Percentiles rank a stretch among this genome's conserved stretches.
Evolutionary conservation across 371 early-diverging fungal species (phyloP).

Genomic region (Scutellospora calospora): DNA sequence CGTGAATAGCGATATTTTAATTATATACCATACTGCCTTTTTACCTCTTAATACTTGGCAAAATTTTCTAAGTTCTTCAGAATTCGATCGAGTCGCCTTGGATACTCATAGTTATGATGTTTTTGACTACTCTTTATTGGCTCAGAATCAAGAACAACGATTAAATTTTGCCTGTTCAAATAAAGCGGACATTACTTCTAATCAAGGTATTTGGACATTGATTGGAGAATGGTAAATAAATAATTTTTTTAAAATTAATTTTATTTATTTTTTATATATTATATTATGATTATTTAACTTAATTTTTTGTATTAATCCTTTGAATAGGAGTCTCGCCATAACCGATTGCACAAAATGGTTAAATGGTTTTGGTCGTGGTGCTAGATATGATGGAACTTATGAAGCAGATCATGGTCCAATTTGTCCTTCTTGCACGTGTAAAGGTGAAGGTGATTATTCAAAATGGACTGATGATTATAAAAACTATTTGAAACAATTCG

Average conservation of each 20-base stretch:
- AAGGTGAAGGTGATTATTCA: slow-evolving; percentile 51
- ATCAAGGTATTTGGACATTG: no score
- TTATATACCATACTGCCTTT: not conserved
- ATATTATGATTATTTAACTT: slow-evolving; percentile 46
- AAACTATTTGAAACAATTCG: slow-evolving; percentile 53
- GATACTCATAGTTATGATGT: no score
- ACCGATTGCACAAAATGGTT: slow-evolving; percentile 79
- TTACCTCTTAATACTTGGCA: no score
- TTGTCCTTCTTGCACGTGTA: slow-evolving; percentile 59
- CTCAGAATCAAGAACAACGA: no score
- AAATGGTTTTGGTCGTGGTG: slow-evolving; percentile 73
- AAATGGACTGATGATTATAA: slow-evolving; percentile 52
- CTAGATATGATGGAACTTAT: slow-evolving; percentile 73
- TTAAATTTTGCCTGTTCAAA: no score
- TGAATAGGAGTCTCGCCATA: slow-evolving; percentile 75
- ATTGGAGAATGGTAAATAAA: no score
- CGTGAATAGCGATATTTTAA: slow-evolving; percentile 54
- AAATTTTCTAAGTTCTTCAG: no score
- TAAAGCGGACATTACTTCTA: no score
- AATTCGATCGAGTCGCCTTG: no score
- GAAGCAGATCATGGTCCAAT: slow-evolving; percentile 44
- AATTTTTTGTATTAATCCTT: slow-evolving; percentile 66
- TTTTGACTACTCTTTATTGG: no score
- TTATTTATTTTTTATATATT: slow-evolving; percentile 53
- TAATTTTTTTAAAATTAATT: no score